Percentiles rank a stretch among this genome's conserved stretches.
phyloP scores from a whole-genome alignment of 768 basidiomycete genomes.

The Psilocybe cyanescens region DNA sequence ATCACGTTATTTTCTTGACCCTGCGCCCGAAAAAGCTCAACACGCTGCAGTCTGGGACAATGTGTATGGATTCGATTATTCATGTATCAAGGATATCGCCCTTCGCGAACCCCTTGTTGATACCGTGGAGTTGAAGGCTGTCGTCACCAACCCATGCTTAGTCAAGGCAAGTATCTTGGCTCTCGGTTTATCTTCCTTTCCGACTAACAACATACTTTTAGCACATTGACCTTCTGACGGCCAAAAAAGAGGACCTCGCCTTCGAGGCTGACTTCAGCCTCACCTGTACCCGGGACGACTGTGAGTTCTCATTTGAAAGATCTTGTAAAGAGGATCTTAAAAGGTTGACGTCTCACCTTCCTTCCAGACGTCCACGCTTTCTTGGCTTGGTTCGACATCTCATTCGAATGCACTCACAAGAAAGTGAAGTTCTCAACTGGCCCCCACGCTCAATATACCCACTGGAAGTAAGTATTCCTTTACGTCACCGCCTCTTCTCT shows the following conservation, averaged over 20 bases:
- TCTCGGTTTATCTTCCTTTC: not conserved
- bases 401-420: slow-evolving; percentile 95
- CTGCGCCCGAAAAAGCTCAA: slow-evolving; percentile 5
- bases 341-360: slow-evolving; percentile 2
- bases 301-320: slow-evolving; percentile 48
- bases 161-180: slow-evolving; percentile 65
- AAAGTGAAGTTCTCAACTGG: slow-evolving; percentile 96
- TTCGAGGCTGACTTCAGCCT: slow-evolving; percentile 84
- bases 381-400: slow-evolving; percentile 98
- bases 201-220: slow-evolving; percentile 30
- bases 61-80: slow-evolving; percentile 99
- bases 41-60: slow-evolving; percentile 93
- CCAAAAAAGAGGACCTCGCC: slow-evolving; percentile 92
- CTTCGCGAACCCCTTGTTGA: slow-evolving; percentile 96
- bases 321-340: not conserved
- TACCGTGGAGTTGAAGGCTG: slow-evolving; percentile 96
- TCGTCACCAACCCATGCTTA: slow-evolving; percentile 89
- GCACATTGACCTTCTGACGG: slow-evolving; percentile 91
- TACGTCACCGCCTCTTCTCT: not conserved
- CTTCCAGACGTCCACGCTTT: slow-evolving; percentile 90
- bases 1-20: not conserved
- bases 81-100: slow-evolving; percentile 99
- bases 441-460: slow-evolving; percentile 95
- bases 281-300: slow-evolving; percentile 86
- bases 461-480: slow-evolving; percentile 81